Percentiles rank a stretch among this genome's conserved stretches.
Evolutionary conservation across 306 rosid genomes (phyloP).

Genomic region (Calophaca sinica): DNA sequence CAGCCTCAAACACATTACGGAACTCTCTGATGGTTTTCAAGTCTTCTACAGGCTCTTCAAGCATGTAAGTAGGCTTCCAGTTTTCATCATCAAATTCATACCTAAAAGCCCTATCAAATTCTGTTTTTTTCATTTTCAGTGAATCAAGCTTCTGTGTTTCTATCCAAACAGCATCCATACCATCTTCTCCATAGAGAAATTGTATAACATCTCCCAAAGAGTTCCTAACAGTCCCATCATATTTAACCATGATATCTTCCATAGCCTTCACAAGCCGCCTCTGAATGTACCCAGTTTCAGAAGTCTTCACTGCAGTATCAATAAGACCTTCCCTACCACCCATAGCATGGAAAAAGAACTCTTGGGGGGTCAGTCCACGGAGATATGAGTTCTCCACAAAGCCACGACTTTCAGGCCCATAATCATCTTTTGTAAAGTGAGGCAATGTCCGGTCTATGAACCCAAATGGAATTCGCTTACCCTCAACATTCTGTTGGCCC

Average conservation of each 20-base stretch:
- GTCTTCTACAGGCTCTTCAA: conserved; percentile 94
- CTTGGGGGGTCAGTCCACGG: conserved; percentile 97
- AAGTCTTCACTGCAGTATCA: conserved; percentile 98
- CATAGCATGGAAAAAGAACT: conserved; percentile 99
- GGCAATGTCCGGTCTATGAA: conserved; percentile 94
- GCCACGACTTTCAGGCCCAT: conserved; percentile 99
- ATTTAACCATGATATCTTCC: conserved; percentile 99
- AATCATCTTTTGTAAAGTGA: conserved; percentile 95
- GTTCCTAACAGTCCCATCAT: conserved; percentile 98
- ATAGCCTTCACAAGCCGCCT: conserved; percentile 98
- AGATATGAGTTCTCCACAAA: conserved; percentile 97
- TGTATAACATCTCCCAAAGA: conserved; percentile 98
- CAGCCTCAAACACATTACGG: conserved; percentile 97
- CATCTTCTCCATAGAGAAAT: conserved; percentile 98
- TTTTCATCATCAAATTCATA: conserved; percentile 92
- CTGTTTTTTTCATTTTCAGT: conserved; percentile 86
- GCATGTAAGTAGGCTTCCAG: conserved; percentile 97
- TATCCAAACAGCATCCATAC: conserved; percentile 99
- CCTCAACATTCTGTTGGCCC: conserved; percentile 99
- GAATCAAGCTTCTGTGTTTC: conserved; percentile 97
- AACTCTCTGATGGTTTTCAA: conserved; percentile 95
- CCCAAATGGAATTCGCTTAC: conserved; percentile 97
- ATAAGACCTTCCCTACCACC: conserved; percentile 99
- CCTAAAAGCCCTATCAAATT: conserved; percentile 80
- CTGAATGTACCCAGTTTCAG: conserved; percentile 98